Evolutionary conservation across 495 filamentous ascomycete genomes (phyloP), one percentile per base, ranked within the genome.

Genomic region (Patellaria atrata): DNA sequence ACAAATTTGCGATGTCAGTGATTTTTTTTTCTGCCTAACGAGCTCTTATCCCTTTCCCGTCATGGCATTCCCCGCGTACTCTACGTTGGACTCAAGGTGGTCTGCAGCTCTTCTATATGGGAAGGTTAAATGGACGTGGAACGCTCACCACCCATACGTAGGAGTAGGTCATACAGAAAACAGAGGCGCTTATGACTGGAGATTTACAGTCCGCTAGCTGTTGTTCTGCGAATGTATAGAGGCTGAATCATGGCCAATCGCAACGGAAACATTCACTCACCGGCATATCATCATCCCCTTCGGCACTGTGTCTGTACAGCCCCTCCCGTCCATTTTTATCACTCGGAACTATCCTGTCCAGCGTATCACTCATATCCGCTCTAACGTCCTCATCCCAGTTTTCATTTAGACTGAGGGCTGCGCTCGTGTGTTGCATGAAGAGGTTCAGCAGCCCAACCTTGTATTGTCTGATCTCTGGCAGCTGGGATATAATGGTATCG

Each of bases 231-330:
- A n/a, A n/a, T n/a, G n/a, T n/a, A n/a, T n/a, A n/a, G 30, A n/a
- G 17, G 16, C n/a, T 7, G 14, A 30, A 7, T 30, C 28, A 13
- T 3, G 16, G 22, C 12, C 4, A 5, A 32, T 23, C 7, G 13
- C 4, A 16, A 46, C n/a, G n/a, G n/a, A n/a, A n/a, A n/a, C n/a
- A n/a, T n/a, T n/a, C 50, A 47, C 52, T 37, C 47, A 79, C 74
- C 37, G 80, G 82, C 80, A 93, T 93, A 64, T 93, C 84, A 64
- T 93, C 84, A 41, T 61, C 60, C 20, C 87, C 89, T 67, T 96
- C 87, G 0, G 82, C 87, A 46, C 66, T 67, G 65, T 97, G 89
- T 33, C 84, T 64, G 62, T 97, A 97, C 19, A 94, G 40, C 9
- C 46, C 42, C n/a, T n/a, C n/a, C 29, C 60, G 57, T 2, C 74